Evolutionary conservation across 2,329 filamentous ascomycete genomes (phyloP).

Genomic region (Colletotrichum sp.): DNA sequence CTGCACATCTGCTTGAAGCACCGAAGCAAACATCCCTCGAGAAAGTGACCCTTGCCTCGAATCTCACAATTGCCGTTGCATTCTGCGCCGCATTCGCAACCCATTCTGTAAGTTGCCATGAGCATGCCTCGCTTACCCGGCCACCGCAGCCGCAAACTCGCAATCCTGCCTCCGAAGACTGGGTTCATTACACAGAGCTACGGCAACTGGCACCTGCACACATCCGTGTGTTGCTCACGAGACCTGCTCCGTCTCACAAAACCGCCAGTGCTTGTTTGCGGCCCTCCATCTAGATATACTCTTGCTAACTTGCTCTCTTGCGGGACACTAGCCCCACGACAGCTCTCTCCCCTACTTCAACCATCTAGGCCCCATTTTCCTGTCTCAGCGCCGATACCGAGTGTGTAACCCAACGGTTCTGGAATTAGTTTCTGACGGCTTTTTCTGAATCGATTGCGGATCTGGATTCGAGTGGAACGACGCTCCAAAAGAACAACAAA

Average conservation of each 20-base stretch:
- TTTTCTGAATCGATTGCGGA: neutral
- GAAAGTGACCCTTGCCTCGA: slow-evolving; percentile 4
- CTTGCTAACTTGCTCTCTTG: slow-evolving; percentile 9
- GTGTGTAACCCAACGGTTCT: neutral
- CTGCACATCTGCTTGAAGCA: neutral
- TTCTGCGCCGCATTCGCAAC: neutral
- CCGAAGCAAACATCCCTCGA: slow-evolving; percentile 14
- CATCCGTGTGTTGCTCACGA: slow-evolving; percentile 18
- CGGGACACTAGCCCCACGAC: neutral
- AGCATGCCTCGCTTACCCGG: neutral
- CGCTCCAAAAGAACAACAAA: neutral
- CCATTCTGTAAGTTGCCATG: slow-evolving; percentile 12
- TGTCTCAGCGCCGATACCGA: neutral
- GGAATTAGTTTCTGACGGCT: neutral
- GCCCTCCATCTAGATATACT: slow-evolving; percentile 13
- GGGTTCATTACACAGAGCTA: neutral
- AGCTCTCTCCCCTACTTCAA: neutral
- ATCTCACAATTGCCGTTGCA: neutral
- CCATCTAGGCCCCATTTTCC: neutral
- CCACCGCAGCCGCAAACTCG: neutral
- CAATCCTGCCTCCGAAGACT: neutral
- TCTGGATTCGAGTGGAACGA: neutral
- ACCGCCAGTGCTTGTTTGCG: slow-evolving; percentile 8
- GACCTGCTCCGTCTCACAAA: slow-evolving; percentile 9
- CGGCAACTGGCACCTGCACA: slow-evolving; percentile 12